Evolutionary conservation across 176 grass and related monocot species (phyloP).

Genomic region (Olyra latifolia): DNA sequence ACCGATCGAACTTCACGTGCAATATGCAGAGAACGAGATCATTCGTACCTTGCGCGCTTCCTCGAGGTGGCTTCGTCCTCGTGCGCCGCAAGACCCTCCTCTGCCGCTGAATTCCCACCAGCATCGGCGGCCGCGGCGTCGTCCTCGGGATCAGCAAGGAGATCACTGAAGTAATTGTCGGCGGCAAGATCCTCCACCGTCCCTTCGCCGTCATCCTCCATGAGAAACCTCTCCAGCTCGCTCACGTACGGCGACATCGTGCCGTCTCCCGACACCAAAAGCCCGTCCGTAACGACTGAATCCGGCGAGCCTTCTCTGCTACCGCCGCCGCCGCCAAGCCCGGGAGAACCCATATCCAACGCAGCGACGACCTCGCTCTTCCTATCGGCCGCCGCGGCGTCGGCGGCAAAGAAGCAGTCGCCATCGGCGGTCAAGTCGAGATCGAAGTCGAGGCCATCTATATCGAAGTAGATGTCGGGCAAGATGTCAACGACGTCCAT

Average conservation of each 20-base stretch:
- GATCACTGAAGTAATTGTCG: background rate
- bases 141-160: background rate
- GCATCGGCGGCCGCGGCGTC: background rate
- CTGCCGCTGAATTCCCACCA: background rate
- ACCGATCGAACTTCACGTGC: background rate
- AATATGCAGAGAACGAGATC: background rate
- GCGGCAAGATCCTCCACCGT: background rate
- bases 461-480: background rate
- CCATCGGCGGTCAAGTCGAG: background rate
- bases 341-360: background rate
- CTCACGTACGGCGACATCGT: background rate
- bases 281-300: background rate
- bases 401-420: background rate
- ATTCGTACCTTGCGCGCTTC: slow-evolving; percentile 45
- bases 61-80: slow-evolving; percentile 18
- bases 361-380: background rate
- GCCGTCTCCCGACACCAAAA: background rate
- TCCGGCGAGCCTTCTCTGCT: background rate
- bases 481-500: background rate
- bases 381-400: background rate
- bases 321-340: background rate
- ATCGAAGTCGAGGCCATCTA: slow-evolving; percentile 10
- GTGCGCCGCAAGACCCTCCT: background rate
- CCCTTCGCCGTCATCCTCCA: background rate
- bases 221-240: slow-evolving; percentile 33